phyloP scores from a whole-genome alignment of 2,329 filamentous ascomycete genomes.

The Torrubiella hemipterigena region DNA sequence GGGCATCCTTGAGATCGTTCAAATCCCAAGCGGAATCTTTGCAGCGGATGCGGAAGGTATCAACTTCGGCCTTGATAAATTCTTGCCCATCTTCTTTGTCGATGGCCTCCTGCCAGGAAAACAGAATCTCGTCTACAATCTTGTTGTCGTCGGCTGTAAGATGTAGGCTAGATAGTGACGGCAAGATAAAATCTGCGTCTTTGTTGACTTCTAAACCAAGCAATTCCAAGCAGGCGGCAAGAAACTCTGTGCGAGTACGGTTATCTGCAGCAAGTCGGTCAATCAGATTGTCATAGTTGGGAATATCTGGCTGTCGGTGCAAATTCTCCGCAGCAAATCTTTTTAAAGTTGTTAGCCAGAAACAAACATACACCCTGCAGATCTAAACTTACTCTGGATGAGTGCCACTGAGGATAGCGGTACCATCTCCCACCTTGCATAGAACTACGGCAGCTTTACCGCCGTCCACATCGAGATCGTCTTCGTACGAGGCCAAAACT shows the following conservation, averaged over 20 bases:
- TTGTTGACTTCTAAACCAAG: conserved; percentile 70
- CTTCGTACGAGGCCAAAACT: conserved; percentile 69
- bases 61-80: conserved; percentile 68
- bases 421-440: conserved; percentile 70
- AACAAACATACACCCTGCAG: background rate
- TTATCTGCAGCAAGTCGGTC: conserved; percentile 58
- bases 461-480: conserved; percentile 63
- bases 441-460: conserved; percentile 71
- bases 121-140: conserved; percentile 56
- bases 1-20: conserved; percentile 38
- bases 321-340: conserved; percentile 80
- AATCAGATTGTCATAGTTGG: conserved; percentile 60
- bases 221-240: conserved; percentile 69
- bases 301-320: conserved; percentile 50
- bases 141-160: conserved; percentile 57
- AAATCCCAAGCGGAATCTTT: conserved; percentile 49
- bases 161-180: conserved; percentile 72
- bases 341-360: background rate
- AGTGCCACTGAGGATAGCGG: conserved; percentile 69
- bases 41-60: conserved; percentile 69
- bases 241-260: conserved; percentile 55
- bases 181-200: conserved; percentile 51
- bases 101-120: conserved; percentile 55
- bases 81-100: conserved; percentile 53
- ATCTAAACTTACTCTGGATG: conserved; percentile 64